A percentile compares a stretch with the other conserved stretches of the same genome.
Conservation (phyloP, 2,329 filamentous ascomycete genomes). For the Apiospora kogelbergensis region DNA sequence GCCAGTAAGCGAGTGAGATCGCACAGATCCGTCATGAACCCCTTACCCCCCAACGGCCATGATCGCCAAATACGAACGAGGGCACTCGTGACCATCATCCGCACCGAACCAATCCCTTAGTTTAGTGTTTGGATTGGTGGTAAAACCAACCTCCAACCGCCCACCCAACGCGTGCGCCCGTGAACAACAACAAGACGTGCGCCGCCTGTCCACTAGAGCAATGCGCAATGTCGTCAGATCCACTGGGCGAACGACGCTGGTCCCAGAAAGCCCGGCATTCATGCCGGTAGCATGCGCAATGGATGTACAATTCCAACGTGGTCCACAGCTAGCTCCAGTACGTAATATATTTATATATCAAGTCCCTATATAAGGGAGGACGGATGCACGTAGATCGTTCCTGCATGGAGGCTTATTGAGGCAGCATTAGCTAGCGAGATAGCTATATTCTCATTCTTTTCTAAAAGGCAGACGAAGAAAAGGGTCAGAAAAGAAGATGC, state of each 20-base stretch:
- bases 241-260: not conserved
- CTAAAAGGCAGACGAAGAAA: no score
- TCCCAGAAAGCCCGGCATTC: not conserved
- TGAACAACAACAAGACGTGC: not conserved
- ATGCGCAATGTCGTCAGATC: constrained; percentile 1
- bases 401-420: not conserved
- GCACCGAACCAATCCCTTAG: not conserved
- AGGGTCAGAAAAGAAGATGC: no score
- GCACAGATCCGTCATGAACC: not conserved
- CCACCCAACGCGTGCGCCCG: not conserved
- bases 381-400: not conserved
- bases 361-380: not conserved
- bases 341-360: not conserved
- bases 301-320: no score
- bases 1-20: not conserved
- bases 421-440: not conserved
- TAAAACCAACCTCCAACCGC: not conserved
- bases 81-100: not conserved
- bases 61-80: not conserved
- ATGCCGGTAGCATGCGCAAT: not conserved
- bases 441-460: no score
- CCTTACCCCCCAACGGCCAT: not conserved
- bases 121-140: not conserved
- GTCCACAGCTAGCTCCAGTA: not conserved
- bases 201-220: not conserved